A percentile compares a stretch with the other conserved stretches of the same genome.
phyloP scores from a whole-genome alignment of 1,284 basidiomycete genomes.

The Apiotrichum siamense region DNA sequence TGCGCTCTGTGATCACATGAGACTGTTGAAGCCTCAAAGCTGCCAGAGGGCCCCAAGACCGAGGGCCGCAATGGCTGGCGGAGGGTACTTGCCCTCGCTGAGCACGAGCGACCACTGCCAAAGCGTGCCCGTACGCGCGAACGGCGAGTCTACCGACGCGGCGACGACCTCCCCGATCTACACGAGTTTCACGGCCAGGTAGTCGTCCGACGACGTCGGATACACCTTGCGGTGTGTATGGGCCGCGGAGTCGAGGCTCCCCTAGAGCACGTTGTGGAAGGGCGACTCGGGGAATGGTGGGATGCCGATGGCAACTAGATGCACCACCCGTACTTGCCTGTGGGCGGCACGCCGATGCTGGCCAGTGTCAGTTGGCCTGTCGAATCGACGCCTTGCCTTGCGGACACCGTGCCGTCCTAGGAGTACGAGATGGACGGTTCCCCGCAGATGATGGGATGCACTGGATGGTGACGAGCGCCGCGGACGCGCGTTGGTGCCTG shows the following conservation, averaged over 20 bases:
- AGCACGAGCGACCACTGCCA: conserved; percentile 56
- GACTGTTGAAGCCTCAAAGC: conserved; percentile 46
- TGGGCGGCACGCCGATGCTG: conserved; percentile 41
- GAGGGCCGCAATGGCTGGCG: conserved; percentile 59
- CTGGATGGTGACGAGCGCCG: conserved; percentile 46
- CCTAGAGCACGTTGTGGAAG: conserved; percentile 38
- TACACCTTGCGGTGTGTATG: conserved; percentile 33
- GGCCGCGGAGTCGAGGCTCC: conserved; percentile 29
- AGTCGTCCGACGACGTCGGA: conserved; percentile 28
- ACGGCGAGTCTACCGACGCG: conserved; percentile 19
- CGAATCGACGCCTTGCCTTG: no score
- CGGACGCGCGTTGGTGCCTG: conserved; percentile 44
- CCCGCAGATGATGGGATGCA: conserved; percentile 40
- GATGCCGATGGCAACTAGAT: conserved; percentile 42
- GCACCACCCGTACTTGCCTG: conserved; percentile 23
- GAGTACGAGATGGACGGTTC: conserved; percentile 44
- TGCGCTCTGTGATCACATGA: no score
- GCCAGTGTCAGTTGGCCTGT: no score
- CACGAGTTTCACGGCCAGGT: conserved; percentile 41
- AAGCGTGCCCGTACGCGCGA: conserved; percentile 47
- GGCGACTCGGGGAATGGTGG: conserved; percentile 45
- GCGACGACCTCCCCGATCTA: conserved; percentile 40
- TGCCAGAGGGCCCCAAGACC: conserved; percentile 54
- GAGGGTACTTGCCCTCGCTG: conserved; percentile 57
- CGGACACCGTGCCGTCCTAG: conserved; percentile 11